phyloP scores from a whole-genome alignment of 371 early-diverging fungal species.

The Actinomucor elegans region DNA sequence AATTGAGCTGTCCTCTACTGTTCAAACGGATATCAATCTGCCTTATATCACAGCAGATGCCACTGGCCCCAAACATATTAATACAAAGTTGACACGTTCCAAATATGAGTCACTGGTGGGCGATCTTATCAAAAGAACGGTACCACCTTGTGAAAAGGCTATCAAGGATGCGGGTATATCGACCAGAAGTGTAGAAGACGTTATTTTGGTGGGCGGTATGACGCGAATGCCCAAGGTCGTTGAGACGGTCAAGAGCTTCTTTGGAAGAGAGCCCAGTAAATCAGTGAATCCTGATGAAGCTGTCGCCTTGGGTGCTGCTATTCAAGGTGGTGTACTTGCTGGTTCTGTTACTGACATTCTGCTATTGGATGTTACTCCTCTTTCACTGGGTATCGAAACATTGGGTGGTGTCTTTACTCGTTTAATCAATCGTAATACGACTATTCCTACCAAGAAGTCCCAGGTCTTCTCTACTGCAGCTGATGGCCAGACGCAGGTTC shows the following conservation, averaged over 20 bases:
- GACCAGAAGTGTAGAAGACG: conserved; percentile 85
- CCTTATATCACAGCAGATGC: conserved; percentile 90
- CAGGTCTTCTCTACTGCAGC: conserved; percentile 98
- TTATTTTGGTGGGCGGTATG: conserved; percentile 98
- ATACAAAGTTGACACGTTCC: conserved; percentile 82
- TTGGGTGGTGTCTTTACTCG: conserved; percentile 94
- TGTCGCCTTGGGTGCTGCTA: conserved; percentile 98
- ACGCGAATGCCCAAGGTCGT: conserved; percentile 96
- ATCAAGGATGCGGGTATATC: conserved; percentile 87
- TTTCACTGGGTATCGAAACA: conserved; percentile 96
- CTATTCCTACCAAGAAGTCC: conserved; percentile 96
- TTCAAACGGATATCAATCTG: conserved; percentile 89
- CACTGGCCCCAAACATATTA: conserved; percentile 93
- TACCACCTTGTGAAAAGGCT: conserved; percentile 93
- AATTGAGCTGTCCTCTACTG: conserved; percentile 88
- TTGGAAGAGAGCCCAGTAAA: conserved; percentile 86
- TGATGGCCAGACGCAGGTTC: conserved; percentile 95
- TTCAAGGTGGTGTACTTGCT: conserved; percentile 95
- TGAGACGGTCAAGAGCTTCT: conserved; percentile 84
- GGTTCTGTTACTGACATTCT: conserved; percentile 89
- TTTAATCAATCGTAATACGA: conserved; percentile 94
- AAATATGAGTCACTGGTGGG: conserved; percentile 87
- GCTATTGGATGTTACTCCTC: conserved; percentile 94
- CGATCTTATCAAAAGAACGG: conserved; percentile 81
- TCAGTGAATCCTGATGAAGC: conserved; percentile 99